These are phyloP conservation scores for Drechslerella dactyloides DNA, from an alignment of 2,329 filamentous ascomycete genomes.

Conservation along the genomic window DNA sequence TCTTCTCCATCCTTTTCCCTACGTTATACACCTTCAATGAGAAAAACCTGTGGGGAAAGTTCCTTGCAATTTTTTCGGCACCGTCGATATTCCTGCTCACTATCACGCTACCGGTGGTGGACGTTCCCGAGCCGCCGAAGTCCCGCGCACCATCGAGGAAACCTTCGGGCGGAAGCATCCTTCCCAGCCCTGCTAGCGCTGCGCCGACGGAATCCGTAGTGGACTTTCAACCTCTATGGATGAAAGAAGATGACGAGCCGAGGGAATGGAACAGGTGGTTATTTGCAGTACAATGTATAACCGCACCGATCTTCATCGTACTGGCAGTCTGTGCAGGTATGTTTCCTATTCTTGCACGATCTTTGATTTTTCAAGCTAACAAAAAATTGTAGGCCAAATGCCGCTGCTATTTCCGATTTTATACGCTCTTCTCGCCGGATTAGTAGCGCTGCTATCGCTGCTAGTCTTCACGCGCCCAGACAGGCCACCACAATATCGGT, in stretches of 20 bases:
- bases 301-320: constrained; percentile 81
- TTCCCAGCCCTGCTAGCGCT: constrained; percentile 59
- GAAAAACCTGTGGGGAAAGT: constrained; percentile 83
- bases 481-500: constrained; percentile 74
- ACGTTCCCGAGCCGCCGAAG: constrained; percentile 62
- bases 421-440: constrained; percentile 72
- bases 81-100: constrained; percentile 89
- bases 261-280: constrained; percentile 90
- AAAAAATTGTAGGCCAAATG: constrained; percentile 50
- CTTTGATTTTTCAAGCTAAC: background rate
- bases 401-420: constrained; percentile 67
- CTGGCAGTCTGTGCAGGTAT: constrained; percentile 73
- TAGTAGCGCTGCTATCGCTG: constrained; percentile 70
- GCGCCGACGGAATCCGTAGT: constrained; percentile 62
- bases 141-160: constrained; percentile 28
- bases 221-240: constrained; percentile 59
- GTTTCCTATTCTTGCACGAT: background rate
- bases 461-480: constrained; percentile 72
- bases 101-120: constrained; percentile 88
- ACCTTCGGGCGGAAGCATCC: constrained; percentile 56
- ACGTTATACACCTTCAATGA: constrained; percentile 81
- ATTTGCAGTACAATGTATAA: constrained; percentile 81
- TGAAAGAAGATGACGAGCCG: constrained; percentile 57
- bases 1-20: constrained; percentile 80
- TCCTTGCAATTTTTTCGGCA: constrained; percentile 81